Conservation (phyloP, 1,139 yeast genomes). For the Saccharomyces hybrid region DNA sequence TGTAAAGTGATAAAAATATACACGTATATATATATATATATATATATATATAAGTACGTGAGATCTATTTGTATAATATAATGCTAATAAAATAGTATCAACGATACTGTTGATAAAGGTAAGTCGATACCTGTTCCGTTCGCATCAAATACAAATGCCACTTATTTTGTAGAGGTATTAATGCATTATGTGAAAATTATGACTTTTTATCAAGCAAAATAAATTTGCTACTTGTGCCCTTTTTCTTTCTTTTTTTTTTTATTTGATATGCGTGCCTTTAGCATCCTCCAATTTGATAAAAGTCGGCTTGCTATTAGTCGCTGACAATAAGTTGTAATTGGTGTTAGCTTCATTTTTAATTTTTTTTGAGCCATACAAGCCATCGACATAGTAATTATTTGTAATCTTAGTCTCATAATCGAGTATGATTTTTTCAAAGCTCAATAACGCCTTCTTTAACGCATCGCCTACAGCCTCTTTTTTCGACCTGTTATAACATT, state of each 20-base stretch:
- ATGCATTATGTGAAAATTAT: background rate
- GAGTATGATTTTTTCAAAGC: constrained; percentile 25
- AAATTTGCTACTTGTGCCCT: background rate
- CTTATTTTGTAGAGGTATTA: background rate
- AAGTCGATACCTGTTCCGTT: background rate
- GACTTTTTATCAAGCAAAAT: background rate
- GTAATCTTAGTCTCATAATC: constrained; percentile 26
- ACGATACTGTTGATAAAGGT: background rate
- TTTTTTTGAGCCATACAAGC: constrained; percentile 20
- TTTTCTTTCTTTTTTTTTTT: background rate
- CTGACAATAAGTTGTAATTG: background rate
- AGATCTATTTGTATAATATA: background rate
- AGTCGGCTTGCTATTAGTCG: background rate
- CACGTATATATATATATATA: background rate
- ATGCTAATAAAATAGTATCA: background rate
- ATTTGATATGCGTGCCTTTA: background rate
- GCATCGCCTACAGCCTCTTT: constrained; percentile 29
- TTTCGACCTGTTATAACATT: constrained; percentile 26
- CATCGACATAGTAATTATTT: constrained; percentile 27
- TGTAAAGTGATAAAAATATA: background rate
- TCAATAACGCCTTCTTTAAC: constrained; percentile 24
- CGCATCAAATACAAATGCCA: background rate
- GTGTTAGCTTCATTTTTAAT: constrained; percentile 3
- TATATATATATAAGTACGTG: background rate
- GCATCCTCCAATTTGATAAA: background rate